Base-by-base conservation (phyloP, 495 filamentous ascomycete species). In the Daldinia childiae region DNA sequence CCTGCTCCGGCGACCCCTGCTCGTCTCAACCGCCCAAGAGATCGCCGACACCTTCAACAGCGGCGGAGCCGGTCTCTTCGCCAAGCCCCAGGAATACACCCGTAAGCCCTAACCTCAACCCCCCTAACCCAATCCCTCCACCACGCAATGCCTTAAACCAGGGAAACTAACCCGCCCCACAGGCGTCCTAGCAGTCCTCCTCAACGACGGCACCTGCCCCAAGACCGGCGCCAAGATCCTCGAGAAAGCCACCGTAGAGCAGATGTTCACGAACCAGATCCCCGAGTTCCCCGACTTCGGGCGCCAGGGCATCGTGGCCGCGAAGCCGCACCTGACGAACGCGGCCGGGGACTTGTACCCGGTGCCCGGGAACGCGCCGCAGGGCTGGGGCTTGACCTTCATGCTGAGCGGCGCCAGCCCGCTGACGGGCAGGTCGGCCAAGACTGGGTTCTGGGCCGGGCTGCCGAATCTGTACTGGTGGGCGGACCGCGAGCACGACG, bases 251-350 rank as follows among this genome's bases (percentile, higher is more conserved):
- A 89, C 88, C 3, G 82, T 91, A 0, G 78, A 87, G 5, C 72
- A 83, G 50, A 90, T 91, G 85, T 90, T 86, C 78, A 76, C 71
- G 58, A 88, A 91, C 75, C 87, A 89, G 66, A 85, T 91, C 64
- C 83, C 86, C 0, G 59, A 84, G 2, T 74, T 84, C 43, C 89
- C 88, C 0, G 72, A 86, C 58, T 86, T 85, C 68, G 79, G 79
- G 12, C 79, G 83, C 12, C 72, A 83, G 60, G 64, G 59, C 15
- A 79, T 86, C n/a, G 62, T 80, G 0, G 76, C 81, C 9, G 79
- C 86, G n/a, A 89, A 86, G 68, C 80, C 84, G 5, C 80, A 85
- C 34, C 78, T 86, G n/a, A 82, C 82, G 12, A 84, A 84, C 73
- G 58, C 74, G 9, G 52, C 79, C 6, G 69, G 80, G 4, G 84